Evolutionary conservation across 2,329 filamentous ascomycete species (phyloP), one percentile per base, ranked within the genome.

Genomic region (Sporothrix brasiliensis): DNA sequence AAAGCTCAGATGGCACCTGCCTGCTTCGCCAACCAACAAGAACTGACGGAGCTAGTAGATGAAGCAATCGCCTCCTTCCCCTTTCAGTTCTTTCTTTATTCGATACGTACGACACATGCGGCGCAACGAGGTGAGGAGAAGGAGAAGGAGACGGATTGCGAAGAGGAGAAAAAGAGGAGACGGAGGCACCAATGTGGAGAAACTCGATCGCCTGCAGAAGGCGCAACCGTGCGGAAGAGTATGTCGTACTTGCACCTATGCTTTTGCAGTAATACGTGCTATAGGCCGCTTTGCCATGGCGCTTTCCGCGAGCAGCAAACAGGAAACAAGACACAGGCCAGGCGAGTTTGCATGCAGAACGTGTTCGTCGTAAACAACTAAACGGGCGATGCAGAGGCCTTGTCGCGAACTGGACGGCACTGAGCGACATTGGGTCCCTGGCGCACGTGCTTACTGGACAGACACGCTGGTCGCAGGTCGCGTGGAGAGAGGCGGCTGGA

Each of bases 51-150:
- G 44, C 44, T 66, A 66, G 34, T 10, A 50, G 7, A 66, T 21
- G 61, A 66, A 66, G 61, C 61, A 52, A 24, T 39, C 47, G 63
- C 30, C 30, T 58, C 54, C 54, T 39, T 58, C 54, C 54, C 54
- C 19, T 39, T 58, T 58, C 39, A 39, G 16, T 58, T 39, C 24
- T 10, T 7, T 39, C 30, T 47, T 58, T 58, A 30, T 30, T 27
- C 2, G 27, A 30, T 30, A 30, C 0, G 3, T 30, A 30, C 27
- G 27, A 30, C 27, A 30, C 27, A 30, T 30, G 27, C 4, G 27
- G 30, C 30, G 27, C 27, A 7, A 19, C 52, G 34, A 16, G 56
- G 56, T 41, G 56, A 30, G 54, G 30, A 58, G 30, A 41, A 61
- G 11, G 52, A 54, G 52, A 19, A 39, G 54, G 27, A 39, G 44